These are phyloP conservation scores for Oldenlandia corymbosa DNA, from an alignment of 257 asterid species.

Conservation along the genomic window DNA sequence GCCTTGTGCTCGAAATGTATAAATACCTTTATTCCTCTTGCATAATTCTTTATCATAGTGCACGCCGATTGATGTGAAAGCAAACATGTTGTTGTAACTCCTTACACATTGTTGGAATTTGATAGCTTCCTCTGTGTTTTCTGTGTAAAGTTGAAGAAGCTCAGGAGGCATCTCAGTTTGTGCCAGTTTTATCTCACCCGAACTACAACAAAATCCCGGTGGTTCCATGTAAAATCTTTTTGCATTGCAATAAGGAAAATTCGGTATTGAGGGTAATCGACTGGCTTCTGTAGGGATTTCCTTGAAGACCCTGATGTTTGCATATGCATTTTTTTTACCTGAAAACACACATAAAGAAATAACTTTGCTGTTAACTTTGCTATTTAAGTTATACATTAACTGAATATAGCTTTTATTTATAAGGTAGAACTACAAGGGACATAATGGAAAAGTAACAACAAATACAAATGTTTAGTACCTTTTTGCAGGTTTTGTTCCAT, in stretches of 20 bases:
- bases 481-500: too few species aligned
- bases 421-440: too few species aligned
- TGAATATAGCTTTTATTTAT: too few species aligned
- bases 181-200: neutral
- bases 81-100: neutral
- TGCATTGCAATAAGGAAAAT: neutral
- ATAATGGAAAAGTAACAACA: too few species aligned
- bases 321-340: too few species aligned
- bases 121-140: neutral
- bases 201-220: neutral
- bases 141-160: neutral
- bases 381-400: too few species aligned
- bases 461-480: too few species aligned
- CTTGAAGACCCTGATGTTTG: too few species aligned
- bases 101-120: neutral
- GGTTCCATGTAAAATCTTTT: neutral
- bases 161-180: neutral
- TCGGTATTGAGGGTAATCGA: neutral
- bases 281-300: neutral
- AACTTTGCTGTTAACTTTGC: too few species aligned
- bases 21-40: neutral
- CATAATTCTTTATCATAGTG: neutral
- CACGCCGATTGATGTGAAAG: neutral
- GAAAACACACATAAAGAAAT: too few species aligned
- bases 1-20: neutral